A percentile compares a stretch with the other conserved stretches of the same genome.
phyloP scores from a whole-genome alignment of 768 basidiomycete species.

The Dendrothele bispora region DNA sequence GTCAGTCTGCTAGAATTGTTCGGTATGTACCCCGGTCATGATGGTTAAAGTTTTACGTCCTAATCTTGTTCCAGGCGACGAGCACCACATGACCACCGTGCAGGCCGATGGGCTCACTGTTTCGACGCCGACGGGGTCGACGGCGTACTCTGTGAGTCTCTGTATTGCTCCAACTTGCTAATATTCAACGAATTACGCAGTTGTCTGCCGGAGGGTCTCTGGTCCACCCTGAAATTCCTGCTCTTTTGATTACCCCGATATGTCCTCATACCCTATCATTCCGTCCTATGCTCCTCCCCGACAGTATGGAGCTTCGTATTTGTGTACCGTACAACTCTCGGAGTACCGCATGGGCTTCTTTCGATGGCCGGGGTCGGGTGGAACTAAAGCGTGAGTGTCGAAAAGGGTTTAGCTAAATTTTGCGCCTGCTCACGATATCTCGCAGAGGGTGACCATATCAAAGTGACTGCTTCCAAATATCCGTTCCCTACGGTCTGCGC shows the following conservation, averaged over 20 bases:
- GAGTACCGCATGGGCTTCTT: constrained; percentile 98
- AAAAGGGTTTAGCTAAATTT: too few species aligned
- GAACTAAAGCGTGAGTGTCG: constrained; percentile 86
- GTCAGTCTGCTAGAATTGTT: constrained; percentile 95
- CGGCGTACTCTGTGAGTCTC: constrained; percentile 87
- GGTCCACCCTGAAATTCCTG: constrained; percentile 96
- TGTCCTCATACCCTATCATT: constrained; percentile 99
- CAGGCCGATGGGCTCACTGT: constrained; percentile 97
- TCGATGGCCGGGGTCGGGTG: constrained; percentile 95
- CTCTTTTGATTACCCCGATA: constrained; percentile 94
- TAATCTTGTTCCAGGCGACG: constrained; percentile 67
- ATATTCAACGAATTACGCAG: constrained; percentile 27
- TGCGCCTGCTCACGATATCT: constrained; percentile 8
- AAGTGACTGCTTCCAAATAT: constrained; percentile 94
- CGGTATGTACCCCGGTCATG: constrained; percentile 52
- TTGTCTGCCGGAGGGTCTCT: constrained; percentile 97
- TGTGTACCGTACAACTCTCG: constrained; percentile 99
- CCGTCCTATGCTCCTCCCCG: constrained; percentile 96
- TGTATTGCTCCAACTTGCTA: constrained; percentile 8
- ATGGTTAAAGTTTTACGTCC: constrained; percentile 1
- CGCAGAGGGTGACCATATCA: constrained; percentile 98
- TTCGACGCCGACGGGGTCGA: constrained; percentile 97
- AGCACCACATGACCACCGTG: constrained; percentile 98
- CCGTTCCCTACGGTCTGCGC: constrained; percentile 99
- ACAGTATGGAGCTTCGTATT: constrained; percentile 96